A percentile compares a stretch with the other conserved stretches of the same genome.
These are phyloP conservation scores for Bolboschoenus planiculmis DNA, from an alignment of 176 grass and related monocot species.

Conservation along the genomic window DNA sequence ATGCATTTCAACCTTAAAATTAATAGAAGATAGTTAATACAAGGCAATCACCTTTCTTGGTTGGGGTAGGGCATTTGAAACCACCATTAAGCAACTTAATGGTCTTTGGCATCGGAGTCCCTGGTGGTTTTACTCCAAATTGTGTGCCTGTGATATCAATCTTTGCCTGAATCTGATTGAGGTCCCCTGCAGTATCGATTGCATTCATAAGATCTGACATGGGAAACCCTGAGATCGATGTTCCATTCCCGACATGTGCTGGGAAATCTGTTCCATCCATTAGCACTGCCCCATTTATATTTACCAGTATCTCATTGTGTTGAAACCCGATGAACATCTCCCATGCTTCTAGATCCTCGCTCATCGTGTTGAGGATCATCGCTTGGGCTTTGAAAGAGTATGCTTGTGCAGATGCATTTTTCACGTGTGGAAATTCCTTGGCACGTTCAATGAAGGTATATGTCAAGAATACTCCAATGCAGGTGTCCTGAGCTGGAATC, in stretches of 20 bases:
- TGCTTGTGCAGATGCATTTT: constrained; percentile 88
- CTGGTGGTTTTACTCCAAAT: constrained; percentile 77
- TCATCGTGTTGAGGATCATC: constrained; percentile 68
- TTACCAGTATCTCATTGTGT: constrained; percentile 75
- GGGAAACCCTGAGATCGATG: constrained; percentile 51
- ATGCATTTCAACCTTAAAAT: background rate
- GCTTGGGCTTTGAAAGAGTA: constrained; percentile 74
- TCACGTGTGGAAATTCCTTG: constrained; percentile 75
- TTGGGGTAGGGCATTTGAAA: constrained; percentile 57
- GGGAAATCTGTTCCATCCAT: constrained; percentile 54
- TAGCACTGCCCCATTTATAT: constrained; percentile 49
- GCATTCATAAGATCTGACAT: constrained; percentile 69
- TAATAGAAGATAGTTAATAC: constrained; percentile 4
- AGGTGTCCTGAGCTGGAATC: constrained; percentile 51
- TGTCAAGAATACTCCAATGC: constrained; percentile 78
- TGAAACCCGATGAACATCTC: constrained; percentile 90
- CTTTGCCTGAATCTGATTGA: constrained; percentile 53
- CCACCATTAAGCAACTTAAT: constrained; percentile 65
- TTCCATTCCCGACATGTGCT: constrained; percentile 55
- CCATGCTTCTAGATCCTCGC: constrained; percentile 64
- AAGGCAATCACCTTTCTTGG: constrained; percentile 31
- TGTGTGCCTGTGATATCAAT: constrained; percentile 72
- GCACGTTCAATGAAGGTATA: constrained; percentile 76
- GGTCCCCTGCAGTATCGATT: constrained; percentile 80
- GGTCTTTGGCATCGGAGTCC: constrained; percentile 68